Base-by-base conservation (phyloP, 257 asterid species). In the Striga asiatica region DNA sequence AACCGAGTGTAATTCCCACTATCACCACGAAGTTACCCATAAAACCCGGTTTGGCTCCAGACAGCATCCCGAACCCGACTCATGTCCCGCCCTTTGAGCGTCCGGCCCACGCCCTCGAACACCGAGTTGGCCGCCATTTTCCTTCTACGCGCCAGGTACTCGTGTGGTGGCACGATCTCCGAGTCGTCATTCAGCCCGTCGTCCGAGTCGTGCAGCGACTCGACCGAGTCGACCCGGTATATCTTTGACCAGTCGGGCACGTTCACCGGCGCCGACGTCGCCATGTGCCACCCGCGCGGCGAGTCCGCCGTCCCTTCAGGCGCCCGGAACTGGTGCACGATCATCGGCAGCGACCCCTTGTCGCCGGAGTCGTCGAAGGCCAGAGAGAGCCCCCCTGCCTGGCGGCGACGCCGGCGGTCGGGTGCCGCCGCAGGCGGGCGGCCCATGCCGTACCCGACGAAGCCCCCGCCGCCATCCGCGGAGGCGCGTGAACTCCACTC, bases 51-150 rank as follows among this genome's bases (percentile, higher is more conserved):
- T 58, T 82, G 96, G 9, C 88, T 84, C 96, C 96, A 88, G 10
- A 84, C 96, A 0, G 96, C 95, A 62, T 84, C 95, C 4, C 96
- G 77, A 16, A 88, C 96, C 50, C 96, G 82, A 39, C 94, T 88
- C 84, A 84, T 0, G 50, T 88, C 94, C 16, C 96, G 78, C 2
- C 96, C 96, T 71, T 88, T 88, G 1, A 88, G 79, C 0, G 83
- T 88, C 0, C 93, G 74, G 0, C 95, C 96, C 7, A 81, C 85
- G 3, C 96, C 96, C 27, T 75, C 96, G 0, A 81, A 78, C n/a
- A 84, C 89, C 3, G 94, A 84, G 65, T 80, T 77, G 1, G 93
- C 77, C 0, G 79, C 78, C 17, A 58, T 39, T 58, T 54, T 71
- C 45, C 83, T 62, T 73, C 81, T 69, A 32, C 84, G 75, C 34